These are phyloP conservation scores for Cupressus sempervirens DNA, from an alignment of 75 land plant genomes.

Conservation along the genomic window DNA sequence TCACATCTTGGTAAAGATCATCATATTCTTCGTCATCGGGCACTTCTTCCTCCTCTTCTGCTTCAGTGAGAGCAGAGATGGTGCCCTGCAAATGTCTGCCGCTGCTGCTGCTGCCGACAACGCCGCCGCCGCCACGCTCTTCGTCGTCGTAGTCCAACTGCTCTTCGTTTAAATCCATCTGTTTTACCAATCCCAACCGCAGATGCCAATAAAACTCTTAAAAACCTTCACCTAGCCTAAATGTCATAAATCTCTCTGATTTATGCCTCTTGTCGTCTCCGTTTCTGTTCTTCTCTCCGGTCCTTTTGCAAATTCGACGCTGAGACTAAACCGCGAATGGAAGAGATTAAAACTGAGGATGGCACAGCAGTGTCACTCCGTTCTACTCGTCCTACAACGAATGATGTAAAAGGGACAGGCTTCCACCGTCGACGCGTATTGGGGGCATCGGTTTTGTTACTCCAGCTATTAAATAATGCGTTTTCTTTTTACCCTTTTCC, in stretches of 20 bases:
- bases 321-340: too few relatives aligned
- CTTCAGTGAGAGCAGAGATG: neutral
- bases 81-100: neutral
- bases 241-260: neutral
- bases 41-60: neutral
- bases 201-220: neutral
- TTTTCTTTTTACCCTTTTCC: too few relatives aligned
- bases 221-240: neutral
- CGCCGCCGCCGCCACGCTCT: neutral
- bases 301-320: too few relatives aligned
- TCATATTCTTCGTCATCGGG: neutral
- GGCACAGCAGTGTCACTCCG: too few relatives aligned
- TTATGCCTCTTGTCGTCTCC: too few relatives aligned
- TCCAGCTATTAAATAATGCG: too few relatives aligned
- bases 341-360: too few relatives aligned
- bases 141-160: slow-evolving; percentile 2
- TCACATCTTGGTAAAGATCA: neutral
- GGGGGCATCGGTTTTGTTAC: too few relatives aligned
- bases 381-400: too few relatives aligned
- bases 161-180: neutral
- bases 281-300: too few relatives aligned
- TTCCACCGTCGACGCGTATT: too few relatives aligned
- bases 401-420: too few relatives aligned
- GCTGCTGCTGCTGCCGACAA: neutral
- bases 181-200: neutral